Evolutionary conservation across 2,329 filamentous ascomycete species (phyloP).

Genomic region (Periconia digitata): DNA sequence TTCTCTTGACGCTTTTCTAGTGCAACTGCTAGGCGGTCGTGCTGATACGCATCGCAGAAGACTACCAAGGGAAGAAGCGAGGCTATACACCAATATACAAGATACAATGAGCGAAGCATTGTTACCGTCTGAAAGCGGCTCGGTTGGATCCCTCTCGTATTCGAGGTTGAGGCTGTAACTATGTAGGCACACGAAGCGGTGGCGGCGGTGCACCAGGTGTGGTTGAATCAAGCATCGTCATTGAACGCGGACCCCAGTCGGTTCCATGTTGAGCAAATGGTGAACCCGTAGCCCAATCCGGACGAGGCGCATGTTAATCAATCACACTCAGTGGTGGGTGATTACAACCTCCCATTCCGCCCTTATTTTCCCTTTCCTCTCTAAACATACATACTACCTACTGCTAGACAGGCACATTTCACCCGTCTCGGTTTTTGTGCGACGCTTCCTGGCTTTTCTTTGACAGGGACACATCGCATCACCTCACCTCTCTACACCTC

Average conservation of each 20-base stretch:
- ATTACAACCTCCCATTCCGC: not conserved
- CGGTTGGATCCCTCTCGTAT: no score
- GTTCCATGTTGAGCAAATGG: conserved; percentile 2
- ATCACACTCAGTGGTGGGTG: not conserved
- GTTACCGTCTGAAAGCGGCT: no score
- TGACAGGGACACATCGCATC: conserved; percentile 1
- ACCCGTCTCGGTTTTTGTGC: conserved; percentile 4
- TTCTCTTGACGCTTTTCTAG: conserved; percentile 13
- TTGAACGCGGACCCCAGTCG: not conserved
- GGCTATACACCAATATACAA: not conserved
- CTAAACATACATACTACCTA: conserved; percentile 1
- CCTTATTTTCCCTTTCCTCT: conserved; percentile 7
- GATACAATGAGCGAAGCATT: not conserved
- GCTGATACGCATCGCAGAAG: conserved; percentile 16
- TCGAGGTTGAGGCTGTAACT: not conserved
- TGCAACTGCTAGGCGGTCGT: conserved; percentile 21
- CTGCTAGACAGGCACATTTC: no score
- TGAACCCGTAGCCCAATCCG: conserved; percentile 18
- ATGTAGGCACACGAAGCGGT: not conserved
- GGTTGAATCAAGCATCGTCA: conserved; percentile 17
- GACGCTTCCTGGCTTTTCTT: conserved; percentile 3
- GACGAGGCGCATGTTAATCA: conserved; percentile 23
- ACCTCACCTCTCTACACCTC: conserved; percentile 8
- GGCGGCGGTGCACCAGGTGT: conserved; percentile 11
- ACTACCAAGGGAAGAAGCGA: conserved; percentile 10